These are phyloP conservation scores for Diaporthe sp. DNA, from an alignment of 2,329 filamentous ascomycete species.

Conservation along the genomic window DNA sequence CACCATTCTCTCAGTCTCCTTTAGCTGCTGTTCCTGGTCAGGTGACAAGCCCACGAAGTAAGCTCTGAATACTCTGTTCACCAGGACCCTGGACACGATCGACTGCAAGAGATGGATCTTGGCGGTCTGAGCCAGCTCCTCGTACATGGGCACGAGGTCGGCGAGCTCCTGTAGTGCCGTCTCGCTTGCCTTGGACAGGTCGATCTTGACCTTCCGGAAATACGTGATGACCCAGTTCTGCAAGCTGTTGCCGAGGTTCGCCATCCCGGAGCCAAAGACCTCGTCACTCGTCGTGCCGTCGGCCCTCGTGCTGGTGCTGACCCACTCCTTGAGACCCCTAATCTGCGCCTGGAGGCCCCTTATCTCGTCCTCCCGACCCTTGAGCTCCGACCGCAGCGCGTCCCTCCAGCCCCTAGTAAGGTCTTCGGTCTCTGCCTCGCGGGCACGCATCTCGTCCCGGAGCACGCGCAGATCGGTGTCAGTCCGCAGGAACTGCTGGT, in stretches of 20 bases:
- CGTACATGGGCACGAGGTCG: conserved; percentile 69
- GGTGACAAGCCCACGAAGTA: conserved; percentile 74
- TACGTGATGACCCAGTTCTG: conserved; percentile 82
- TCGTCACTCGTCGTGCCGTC: conserved; percentile 76
- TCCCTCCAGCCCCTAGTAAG: conserved; percentile 62
- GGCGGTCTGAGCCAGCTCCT: conserved; percentile 63
- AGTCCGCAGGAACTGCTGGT: conserved; percentile 64
- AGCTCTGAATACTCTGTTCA: conserved; percentile 71
- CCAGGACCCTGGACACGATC: conserved; percentile 69
- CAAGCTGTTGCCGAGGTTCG: conserved; percentile 73
- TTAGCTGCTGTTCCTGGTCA: conserved; percentile 64
- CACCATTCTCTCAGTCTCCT: conserved; percentile 62
- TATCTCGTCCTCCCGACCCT: conserved; percentile 68
- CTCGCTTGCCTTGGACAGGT: conserved; percentile 57
- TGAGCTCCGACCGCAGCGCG: conserved; percentile 58
- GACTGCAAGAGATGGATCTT: conserved; percentile 75
- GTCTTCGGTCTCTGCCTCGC: conserved; percentile 61
- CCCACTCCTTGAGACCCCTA: conserved; percentile 77
- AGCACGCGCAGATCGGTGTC: conserved; percentile 67
- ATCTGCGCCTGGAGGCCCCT: conserved; percentile 69
- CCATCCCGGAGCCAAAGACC: conserved; percentile 73
- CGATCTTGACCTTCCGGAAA: conserved; percentile 73
- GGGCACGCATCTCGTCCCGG: conserved; percentile 61
- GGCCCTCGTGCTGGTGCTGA: conserved; percentile 74
- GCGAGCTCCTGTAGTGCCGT: conserved; percentile 57